Evolutionary conservation across 1,284 basidiomycete genomes (phyloP).

Genomic region (Ustilago trichophora): DNA sequence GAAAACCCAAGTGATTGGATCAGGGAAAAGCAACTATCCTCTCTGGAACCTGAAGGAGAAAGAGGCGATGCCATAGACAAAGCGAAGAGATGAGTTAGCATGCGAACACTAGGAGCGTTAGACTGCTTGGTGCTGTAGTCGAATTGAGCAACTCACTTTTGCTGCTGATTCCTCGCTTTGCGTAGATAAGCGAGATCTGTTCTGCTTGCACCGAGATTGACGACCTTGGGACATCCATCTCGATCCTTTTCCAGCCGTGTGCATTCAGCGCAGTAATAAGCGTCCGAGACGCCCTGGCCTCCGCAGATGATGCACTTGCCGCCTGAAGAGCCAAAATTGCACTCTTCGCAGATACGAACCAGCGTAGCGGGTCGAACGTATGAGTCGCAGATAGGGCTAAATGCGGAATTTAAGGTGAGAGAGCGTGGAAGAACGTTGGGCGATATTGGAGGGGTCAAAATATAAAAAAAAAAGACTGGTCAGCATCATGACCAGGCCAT

Average conservation of each 20-base stretch:
- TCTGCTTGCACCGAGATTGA: conserved; percentile 80
- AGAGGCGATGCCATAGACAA: too few species aligned
- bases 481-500: too few species aligned
- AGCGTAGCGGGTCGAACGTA: conserved; percentile 98
- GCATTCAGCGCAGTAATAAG: conserved; percentile 71
- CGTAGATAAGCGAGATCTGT: conserved; percentile 59
- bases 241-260: conserved; percentile 95
- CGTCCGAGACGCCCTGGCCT: conserved; percentile 61
- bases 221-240: conserved; percentile 98
- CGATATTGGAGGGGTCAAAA: too few species aligned
- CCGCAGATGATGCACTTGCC: conserved; percentile 94
- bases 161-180: conserved; percentile 52
- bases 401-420: too few species aligned
- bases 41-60: conserved; percentile 31
- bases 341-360: conserved; percentile 98
- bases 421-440: too few species aligned
- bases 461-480: too few species aligned
- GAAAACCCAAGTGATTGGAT: too few species aligned
- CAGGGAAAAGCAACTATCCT: too few species aligned
- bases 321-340: conserved; percentile 95
- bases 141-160: conserved; percentile 53
- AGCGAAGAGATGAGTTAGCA: too few species aligned
- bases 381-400: conserved; percentile 98
- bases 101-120: too few species aligned
- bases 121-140: too few species aligned